Base-by-base conservation (phyloP, 768 basidiomycete species). In the Phylloporus sp. region DNA sequence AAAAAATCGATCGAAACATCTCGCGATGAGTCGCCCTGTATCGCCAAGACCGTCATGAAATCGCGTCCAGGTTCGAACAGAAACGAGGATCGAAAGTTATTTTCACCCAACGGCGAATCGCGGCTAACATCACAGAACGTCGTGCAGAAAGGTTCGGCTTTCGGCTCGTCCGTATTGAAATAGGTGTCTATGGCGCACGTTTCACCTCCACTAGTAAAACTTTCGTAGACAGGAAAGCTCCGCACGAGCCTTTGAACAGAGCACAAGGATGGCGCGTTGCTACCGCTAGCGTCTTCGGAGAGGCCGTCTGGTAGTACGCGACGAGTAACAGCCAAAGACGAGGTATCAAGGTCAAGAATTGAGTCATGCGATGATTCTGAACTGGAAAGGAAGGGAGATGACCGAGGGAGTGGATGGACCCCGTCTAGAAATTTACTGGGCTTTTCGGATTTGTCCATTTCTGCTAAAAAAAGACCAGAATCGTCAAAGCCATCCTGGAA, bases 261-360 rank as follows among this genome's bases (percentile, higher is more conserved):
- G 28, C 15, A 31, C n/a, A 24, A 22, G 15, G 36, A 29, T 17
- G 48, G 21, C 6, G 21, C 28, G 14, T 37, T 27, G 6, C 36
- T 10, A 27, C 6, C 38, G 18, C 34, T 24, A 5, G 26, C 3
- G 31, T 46, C 32, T 11, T 27, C 40, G 15, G 20, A 37, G 27
- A n/a, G 23, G 18, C 17, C 18, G 5, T 46, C 42, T 11, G 24
- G 43, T 24, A 21, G 50, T 32, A 33, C 35, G 5, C 33, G 28
- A 15, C 5, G 39, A 49, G 34, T 41, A 11, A 46, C 24, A 15
- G 38, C 35, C n/a, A n/a, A 39, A 27, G 52, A 56, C 2, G 65
- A 65, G 14, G 58, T 56, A 13, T 61, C 63, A 8, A 65, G 43
- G 18, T 56, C 31, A 14, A 65, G 48, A 34, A 60, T 53, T 2